Base-by-base conservation (phyloP, 202 grass and related monocot genomes). In the Brachypodium distachyon region DNA sequence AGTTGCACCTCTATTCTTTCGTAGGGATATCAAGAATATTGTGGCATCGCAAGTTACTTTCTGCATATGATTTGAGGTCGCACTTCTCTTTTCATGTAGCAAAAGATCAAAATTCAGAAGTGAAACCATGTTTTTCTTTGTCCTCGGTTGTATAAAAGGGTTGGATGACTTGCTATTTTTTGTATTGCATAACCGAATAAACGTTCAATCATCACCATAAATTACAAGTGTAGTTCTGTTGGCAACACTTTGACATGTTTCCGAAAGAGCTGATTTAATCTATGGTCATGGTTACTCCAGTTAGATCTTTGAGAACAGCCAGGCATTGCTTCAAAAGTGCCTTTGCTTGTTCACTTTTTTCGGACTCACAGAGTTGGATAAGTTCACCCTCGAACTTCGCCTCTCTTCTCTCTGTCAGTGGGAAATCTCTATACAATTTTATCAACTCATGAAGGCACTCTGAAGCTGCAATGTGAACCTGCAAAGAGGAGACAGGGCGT, bases 281-380 rank as follows among this genome's bases (percentile, higher is more conserved):
- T 0, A 33, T 72, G 10, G 13, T 27, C 81, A 77, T 81, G 46
- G 62, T 41, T 72, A 80, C 47, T 50, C 81, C 40, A 28, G 70
- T 67, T 29, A 84, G 63, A 64, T 74, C 67, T 84, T 64, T 62
- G 11, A 98, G 73, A 66, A 82, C 88, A 46, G 60, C 17, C 55
- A 90, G 77, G 67, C 89, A 92, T 87, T 95, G 83, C 74, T 82
- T 68, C 57, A 95, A 77, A 63, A 87, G 52, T 43, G 89, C 29
- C 81, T 98, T 98, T 10, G 91, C 95, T 81, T 94, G 95, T 33
- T 87, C 95, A 32, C 82, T 90, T 85, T 98, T 98, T 85, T 88
- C 95, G 12, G 79, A 73, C 22, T 86, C 78, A 4, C 79, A 88
- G 31, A 97, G 89, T 60, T 80, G 81, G 49, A 62, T 23, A 42